Base-by-base conservation (phyloP, 805 yeast genomes). In the Torulaspora gathmanii region DNA sequence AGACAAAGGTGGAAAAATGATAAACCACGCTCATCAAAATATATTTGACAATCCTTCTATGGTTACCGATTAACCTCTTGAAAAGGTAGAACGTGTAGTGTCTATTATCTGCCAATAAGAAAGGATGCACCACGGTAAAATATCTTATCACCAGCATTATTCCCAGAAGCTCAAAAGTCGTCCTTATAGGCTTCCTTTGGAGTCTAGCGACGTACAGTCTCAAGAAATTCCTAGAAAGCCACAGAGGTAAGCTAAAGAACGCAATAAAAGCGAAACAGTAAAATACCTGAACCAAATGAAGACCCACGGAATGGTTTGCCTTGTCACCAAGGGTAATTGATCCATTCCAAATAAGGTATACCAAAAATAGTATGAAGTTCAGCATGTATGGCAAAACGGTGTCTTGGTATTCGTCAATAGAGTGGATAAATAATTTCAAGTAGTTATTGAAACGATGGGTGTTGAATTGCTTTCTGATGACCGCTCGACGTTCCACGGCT, bases 281-380 rank as follows among this genome's bases (percentile, higher is more conserved):
- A 52, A 88, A 82, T 1, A 90, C 49, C 63, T 93, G 99, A 6
- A 83, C 88, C 3, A 83, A 28, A 62, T 93, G 96, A 1, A 85
- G 49, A 1, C 80, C 78, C 2, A 82, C 73, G 28, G 72, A 70
- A 62, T 93, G 99, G 63, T 91, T 90, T 26, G 79, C 81, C 63
- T 88, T 86, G 60, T 93, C 99, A 1, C 99, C 99, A 37, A 91
- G 72, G 0, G 98, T 83, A 33, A 93, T 81, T 0, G 96, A 95
- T 13, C 87, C 86, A 55, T 93, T 93, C 55, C 68, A 55, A 25
- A 74, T 51, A 31, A 89, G 60, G 58, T 89, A 91, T 1, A 58
- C 61, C 3, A 61, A 69, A 62, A 89, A 91, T 1, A 72, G 50
- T 0, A 62, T 60, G 25, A 78, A 75, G 52, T 82, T 84, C 16